Percentiles rank a stretch among this genome's conserved stretches.
Evolutionary conservation across 805 yeast species (phyloP).

Genomic region (Metschnikowia lochheadii): DNA sequence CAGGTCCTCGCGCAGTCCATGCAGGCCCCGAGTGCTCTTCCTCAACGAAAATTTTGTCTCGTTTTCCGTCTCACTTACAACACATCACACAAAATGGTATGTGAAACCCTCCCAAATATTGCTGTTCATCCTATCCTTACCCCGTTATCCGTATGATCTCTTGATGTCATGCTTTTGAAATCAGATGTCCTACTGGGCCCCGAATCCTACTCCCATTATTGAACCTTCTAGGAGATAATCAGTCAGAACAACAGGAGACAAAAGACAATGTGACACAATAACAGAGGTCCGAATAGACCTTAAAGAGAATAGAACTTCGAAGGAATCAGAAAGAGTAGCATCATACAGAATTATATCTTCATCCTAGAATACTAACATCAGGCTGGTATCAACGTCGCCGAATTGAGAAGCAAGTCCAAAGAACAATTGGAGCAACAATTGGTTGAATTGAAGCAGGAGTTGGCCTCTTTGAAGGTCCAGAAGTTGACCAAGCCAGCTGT

Average conservation of each 20-base stretch:
- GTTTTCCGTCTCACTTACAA: slow-evolving; percentile 12
- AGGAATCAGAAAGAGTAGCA: too few species aligned
- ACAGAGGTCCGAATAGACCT: too few species aligned
- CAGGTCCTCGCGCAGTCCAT: slow-evolving; percentile 1
- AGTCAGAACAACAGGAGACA: too few species aligned
- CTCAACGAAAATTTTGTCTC: slow-evolving; percentile 18
- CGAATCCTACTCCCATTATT: too few species aligned
- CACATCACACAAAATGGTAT: slow-evolving; percentile 22
- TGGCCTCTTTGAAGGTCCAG: slow-evolving; percentile 94
- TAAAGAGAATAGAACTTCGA: too few species aligned
- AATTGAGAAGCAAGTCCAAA: slow-evolving; percentile 95
- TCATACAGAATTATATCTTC: neutral
- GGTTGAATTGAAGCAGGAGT: slow-evolving; percentile 93
- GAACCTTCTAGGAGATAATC: too few species aligned
- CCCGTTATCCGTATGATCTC: too few species aligned
- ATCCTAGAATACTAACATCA: slow-evolving; percentile 27
- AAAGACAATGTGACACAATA: too few species aligned
- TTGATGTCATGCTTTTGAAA: too few species aligned
- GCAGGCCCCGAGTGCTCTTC: slow-evolving; percentile 7
- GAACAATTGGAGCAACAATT: slow-evolving; percentile 93
- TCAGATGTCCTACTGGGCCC: too few species aligned
- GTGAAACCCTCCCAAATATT: slow-evolving; percentile 5
- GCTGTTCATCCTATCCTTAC: neutral
- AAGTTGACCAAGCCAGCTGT: slow-evolving; percentile 86
- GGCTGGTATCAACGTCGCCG: slow-evolving; percentile 94